A percentile compares a stretch with the other conserved stretches of the same genome.
These are phyloP conservation scores for Inonotus hispidus DNA, from an alignment of 1,284 basidiomycete genomes.

Conservation along the genomic window DNA sequence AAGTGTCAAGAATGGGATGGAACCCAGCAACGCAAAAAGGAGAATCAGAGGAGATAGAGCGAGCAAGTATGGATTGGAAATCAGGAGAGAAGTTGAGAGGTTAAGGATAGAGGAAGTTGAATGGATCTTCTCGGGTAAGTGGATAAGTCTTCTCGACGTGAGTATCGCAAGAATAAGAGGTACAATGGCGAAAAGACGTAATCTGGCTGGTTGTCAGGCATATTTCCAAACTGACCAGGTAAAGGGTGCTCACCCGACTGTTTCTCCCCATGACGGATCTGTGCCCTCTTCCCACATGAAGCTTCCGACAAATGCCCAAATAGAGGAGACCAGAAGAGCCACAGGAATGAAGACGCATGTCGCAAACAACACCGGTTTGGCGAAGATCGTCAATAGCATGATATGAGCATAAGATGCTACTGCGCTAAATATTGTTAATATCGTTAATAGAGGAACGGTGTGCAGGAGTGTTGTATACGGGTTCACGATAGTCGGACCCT, in stretches of 20 bases:
- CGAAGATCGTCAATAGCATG: conserved; percentile 70
- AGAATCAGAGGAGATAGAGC: conserved; percentile 77
- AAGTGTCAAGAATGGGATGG: conserved; percentile 82
- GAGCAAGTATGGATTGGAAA: conserved; percentile 77
- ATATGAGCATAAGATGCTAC: conserved; percentile 73
- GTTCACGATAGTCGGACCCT: conserved; percentile 32
- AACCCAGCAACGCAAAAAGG: conserved; percentile 62
- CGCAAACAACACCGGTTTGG: conserved; percentile 75
- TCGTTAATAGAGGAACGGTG: conserved; percentile 78
- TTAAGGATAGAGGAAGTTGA: conserved; percentile 74
- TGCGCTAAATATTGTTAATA: conserved; percentile 72
- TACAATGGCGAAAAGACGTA: conserved; percentile 74
- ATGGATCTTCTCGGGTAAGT: conserved; percentile 62
- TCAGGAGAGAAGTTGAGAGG: conserved; percentile 73
- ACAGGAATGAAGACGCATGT: conserved; percentile 79
- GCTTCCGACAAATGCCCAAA: conserved; percentile 87
- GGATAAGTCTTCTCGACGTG: conserved; percentile 67
- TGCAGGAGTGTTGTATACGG: conserved; percentile 77
- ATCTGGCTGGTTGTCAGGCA: conserved; percentile 29
- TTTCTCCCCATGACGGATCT: conserved; percentile 74
- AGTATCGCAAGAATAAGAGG: conserved; percentile 67
- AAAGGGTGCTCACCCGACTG: conserved; percentile 57
- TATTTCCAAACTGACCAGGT: conserved; percentile 5
- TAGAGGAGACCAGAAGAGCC: conserved; percentile 72
- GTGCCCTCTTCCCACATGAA: conserved; percentile 76